Percentiles rank a stretch among this genome's conserved stretches.
These are phyloP conservation scores for Tetracladium setigerum DNA, from an alignment of 495 filamentous ascomycete genomes.

Conservation along the genomic window DNA sequence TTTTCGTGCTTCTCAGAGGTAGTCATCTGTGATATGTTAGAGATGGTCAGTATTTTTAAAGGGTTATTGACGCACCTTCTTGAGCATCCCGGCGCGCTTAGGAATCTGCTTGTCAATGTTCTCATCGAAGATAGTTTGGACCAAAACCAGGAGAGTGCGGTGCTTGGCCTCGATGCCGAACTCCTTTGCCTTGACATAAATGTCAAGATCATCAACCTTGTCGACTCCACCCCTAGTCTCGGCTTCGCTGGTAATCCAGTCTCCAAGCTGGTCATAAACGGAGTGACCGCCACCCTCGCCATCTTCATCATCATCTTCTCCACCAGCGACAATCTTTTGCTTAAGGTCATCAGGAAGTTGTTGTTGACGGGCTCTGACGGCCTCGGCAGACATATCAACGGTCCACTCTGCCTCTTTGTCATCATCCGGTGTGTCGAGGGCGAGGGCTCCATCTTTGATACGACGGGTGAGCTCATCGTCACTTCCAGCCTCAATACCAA, in stretches of 20 bases:
- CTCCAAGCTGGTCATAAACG: slow-evolving; percentile 85
- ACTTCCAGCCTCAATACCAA: slow-evolving; percentile 66
- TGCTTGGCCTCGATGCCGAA: slow-evolving; percentile 93
- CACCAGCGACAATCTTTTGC: slow-evolving; percentile 76
- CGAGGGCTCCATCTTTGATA: slow-evolving; percentile 76
- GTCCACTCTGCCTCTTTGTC: slow-evolving; percentile 87
- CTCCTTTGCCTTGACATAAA: slow-evolving; percentile 94
- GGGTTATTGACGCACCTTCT: slow-evolving; percentile 51
- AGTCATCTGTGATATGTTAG: slow-evolving; percentile 56
- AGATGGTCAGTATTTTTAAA: background rate
- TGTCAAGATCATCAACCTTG: slow-evolving; percentile 76
- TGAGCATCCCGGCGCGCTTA: slow-evolving; percentile 73
- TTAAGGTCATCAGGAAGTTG: slow-evolving; percentile 88
- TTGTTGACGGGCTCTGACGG: slow-evolving; percentile 87
- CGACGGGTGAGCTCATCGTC: slow-evolving; percentile 89
- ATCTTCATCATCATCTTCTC: slow-evolving; percentile 77
- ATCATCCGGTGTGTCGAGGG: slow-evolving; percentile 55
- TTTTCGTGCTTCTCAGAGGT: slow-evolving; percentile 89
- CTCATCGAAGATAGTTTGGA: slow-evolving; percentile 89
- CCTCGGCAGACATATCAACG: slow-evolving; percentile 89
- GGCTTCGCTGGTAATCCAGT: slow-evolving; percentile 79
- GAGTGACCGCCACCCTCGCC: slow-evolving; percentile 69
- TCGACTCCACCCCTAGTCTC: slow-evolving; percentile 60
- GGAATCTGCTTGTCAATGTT: slow-evolving; percentile 76
- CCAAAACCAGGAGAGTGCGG: slow-evolving; percentile 84